Base-by-base conservation (phyloP, 2,329 filamentous ascomycete species). In the Chaetomiaceae sp. region DNA sequence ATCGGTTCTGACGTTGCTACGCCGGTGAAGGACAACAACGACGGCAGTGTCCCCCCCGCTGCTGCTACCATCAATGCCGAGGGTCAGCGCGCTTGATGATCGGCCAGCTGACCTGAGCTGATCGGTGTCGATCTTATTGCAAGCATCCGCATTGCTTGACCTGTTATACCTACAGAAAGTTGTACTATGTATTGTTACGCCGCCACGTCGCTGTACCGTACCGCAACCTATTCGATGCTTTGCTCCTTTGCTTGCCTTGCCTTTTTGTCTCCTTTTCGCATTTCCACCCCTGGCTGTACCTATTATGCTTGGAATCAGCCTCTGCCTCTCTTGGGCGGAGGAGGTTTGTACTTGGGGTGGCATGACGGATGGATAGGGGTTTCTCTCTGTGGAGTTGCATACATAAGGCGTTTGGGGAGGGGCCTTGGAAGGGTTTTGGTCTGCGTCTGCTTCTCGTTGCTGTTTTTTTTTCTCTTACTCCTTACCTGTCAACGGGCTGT, bases 181-280 rank as follows among this genome's bases (percentile, higher is more conserved):
- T 54, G 51, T 54, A 54, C 14, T 14, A 23, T 38, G 15, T 45
- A 49, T 49, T 49, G 51, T 45, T 45, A 39, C 46, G 17, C 45
- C 46, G 33, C 20, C 46, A 39, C 51, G 31, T 49, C 36, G 36
- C 43, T 15, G 39, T 39, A 44, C 29, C 36, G 20, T 7, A 31
- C 36, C 20, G n/a, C n/a, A n/a, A n/a, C n/a, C n/a, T n/a, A n/a
- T 6, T 31, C 9, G 27, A 25, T 17, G 3, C 22, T 12, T 15
- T 51, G 33, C 48, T 31, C 25, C 47, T 36, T 54, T 43, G 38
- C 51, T 43, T 31, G 25, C n/a, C 19, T 39, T 23, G 14, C 38
- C 12, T 53, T 42, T 22, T 22, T 17, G 22, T 42, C 9, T 22
- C 38, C 7, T 46, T 31, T 36, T 31, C 29, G 22, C 9, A 31